A percentile compares a stretch with the other conserved stretches of the same genome.
Evolutionary conservation across 2,329 filamentous ascomycete species (phyloP).

Genomic region (Talaromyces islandicus): DNA sequence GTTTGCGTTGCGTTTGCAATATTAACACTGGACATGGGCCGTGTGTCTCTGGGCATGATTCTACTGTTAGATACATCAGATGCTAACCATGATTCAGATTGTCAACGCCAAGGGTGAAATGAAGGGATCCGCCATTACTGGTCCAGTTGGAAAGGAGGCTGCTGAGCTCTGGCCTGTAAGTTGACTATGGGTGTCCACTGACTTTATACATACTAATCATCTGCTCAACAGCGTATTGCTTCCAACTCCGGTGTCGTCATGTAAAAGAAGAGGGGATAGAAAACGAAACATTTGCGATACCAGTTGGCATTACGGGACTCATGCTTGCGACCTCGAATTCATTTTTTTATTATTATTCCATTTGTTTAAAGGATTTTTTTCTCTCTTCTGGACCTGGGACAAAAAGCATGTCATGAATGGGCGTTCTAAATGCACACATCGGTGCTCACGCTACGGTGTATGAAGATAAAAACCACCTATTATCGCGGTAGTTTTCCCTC

Average conservation of each 20-base stretch:
- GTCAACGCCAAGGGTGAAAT: slow-evolving; percentile 99
- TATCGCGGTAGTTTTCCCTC: background rate
- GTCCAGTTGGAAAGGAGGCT: slow-evolving; percentile 98
- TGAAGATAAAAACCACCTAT: background rate
- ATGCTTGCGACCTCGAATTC: slow-evolving; percentile 1
- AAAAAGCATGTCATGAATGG: slow-evolving; percentile 7
- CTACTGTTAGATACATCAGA: background rate
- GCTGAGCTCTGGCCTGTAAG: slow-evolving; percentile 98
- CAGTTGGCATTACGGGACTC: slow-evolving; percentile 12
- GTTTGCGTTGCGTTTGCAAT: background rate
- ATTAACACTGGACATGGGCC: background rate
- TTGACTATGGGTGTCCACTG: slow-evolving; percentile 19
- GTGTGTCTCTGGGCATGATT: background rate
- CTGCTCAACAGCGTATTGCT: slow-evolving; percentile 74
- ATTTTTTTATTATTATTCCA: slow-evolving; percentile 2
- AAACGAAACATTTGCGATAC: slow-evolving; percentile 11
- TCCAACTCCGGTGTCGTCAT: slow-evolving; percentile 99
- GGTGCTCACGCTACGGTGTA: slow-evolving; percentile 3
- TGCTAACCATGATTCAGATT: slow-evolving; percentile 54
- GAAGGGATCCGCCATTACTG: slow-evolving; percentile 99
- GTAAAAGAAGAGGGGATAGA: slow-evolving; percentile 55
- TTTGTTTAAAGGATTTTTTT: background rate
- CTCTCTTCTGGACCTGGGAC: background rate
- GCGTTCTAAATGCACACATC: background rate
- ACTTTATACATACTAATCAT: background rate